phyloP scores from a whole-genome alignment of 805 yeast genomes.

The Saccharomycopsis babjevae region DNA sequence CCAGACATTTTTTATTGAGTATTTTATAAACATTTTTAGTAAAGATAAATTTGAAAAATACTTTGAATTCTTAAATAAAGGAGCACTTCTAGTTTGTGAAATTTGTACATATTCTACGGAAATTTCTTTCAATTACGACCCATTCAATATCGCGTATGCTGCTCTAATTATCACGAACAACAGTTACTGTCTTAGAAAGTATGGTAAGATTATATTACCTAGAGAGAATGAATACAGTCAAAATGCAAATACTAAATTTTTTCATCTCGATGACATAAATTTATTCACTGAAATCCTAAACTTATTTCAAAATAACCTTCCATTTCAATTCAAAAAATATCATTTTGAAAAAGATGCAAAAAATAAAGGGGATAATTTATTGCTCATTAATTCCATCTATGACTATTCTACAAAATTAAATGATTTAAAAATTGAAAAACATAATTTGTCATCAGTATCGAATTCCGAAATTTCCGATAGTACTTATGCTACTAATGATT shows the following conservation, averaged over 20 bases:
- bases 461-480: not conserved
- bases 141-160: constrained; percentile 7
- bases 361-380: not conserved
- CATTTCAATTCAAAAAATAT: not conserved
- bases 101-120: constrained; percentile 7
- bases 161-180: constrained; percentile 12
- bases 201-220: constrained; percentile 4
- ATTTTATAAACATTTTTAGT: constrained; percentile 9
- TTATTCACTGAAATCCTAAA: not conserved
- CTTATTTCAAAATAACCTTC: not conserved
- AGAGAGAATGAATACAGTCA: not conserved
- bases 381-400: not conserved
- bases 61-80: constrained; percentile 8
- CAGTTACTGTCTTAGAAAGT: constrained; percentile 8
- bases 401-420: not conserved
- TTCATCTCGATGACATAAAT: not conserved
- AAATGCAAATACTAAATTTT: not conserved
- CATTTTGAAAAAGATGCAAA: not conserved
- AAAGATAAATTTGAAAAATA: constrained; percentile 4
- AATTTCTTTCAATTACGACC: constrained; percentile 9
- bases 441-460: not conserved
- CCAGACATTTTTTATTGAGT: constrained; percentile 15
- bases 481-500: not conserved
- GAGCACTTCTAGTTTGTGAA: constrained; percentile 15
- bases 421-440: not conserved